Conservation (phyloP, 163 green algal genomes). For the Scenedesmus sp. region DNA sequence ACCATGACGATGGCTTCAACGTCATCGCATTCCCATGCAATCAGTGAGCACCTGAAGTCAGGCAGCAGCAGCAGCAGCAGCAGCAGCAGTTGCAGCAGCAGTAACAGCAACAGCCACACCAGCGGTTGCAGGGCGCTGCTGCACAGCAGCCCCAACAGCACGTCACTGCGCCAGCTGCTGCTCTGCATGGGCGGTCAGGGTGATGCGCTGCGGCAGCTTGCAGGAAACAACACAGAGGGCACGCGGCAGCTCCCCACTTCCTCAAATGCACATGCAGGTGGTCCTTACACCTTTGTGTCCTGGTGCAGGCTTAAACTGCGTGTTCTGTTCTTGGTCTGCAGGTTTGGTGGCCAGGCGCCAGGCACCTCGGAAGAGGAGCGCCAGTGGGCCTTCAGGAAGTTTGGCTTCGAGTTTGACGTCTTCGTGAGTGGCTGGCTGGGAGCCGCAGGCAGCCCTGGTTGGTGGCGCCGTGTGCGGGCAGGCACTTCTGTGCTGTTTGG, state of each 20-base stretch:
- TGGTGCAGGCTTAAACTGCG: neutral
- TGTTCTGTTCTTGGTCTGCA: conserved; percentile 66
- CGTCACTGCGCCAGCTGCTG: neutral
- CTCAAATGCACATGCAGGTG: neutral
- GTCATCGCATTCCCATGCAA: conserved; percentile 87
- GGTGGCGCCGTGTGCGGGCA: neutral
- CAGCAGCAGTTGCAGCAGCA: neutral
- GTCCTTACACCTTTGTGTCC: neutral
- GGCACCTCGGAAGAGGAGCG: conserved; percentile 84
- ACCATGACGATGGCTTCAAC: conserved; percentile 80
- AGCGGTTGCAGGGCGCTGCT: neutral
- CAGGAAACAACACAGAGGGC: neutral
- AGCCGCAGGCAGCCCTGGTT: neutral
- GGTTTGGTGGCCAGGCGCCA: conserved; percentile 47
- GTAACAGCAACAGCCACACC: neutral
- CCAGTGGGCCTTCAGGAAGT: conserved; percentile 86
- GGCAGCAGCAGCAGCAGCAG: neutral
- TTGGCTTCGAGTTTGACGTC: conserved; percentile 82
- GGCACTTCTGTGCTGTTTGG: neutral
- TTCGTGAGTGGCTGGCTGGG: conserved; percentile 58
- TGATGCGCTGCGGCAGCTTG: neutral
- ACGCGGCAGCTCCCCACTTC: neutral
- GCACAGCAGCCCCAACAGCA: neutral
- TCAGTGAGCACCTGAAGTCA: conserved; percentile 62
- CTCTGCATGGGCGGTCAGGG: neutral